Evolutionary conservation across 179 eudicot genomes (phyloP), one percentile per base, ranked within the genome.

Genomic region (Camellia oleifera): DNA sequence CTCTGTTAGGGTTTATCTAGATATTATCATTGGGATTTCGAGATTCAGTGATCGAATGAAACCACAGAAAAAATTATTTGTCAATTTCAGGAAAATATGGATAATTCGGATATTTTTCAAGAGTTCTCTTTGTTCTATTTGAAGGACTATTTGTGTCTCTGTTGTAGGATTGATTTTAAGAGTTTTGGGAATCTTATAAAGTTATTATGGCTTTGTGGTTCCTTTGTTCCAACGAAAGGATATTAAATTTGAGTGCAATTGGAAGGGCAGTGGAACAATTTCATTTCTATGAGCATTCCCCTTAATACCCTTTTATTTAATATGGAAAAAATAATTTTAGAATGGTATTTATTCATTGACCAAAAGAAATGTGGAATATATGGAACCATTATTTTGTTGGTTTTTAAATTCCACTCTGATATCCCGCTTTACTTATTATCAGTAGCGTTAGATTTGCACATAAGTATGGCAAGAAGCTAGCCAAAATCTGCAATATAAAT

Each of bases 101-200:
- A 48, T 48, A 17, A 46, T 70, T 53, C 15, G 53, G 23, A 15
- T 44, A 18, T 42, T 17, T 44, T 17, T 46, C 53, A 45, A 5
- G 12, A 5, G 11, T 69, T 69, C 4, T 44, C 18, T 17, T 11
- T 44, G n/a, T 7, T 45, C 23, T 46, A 8, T 4, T 69, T 45
- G 46, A 68, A 66, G 45, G 50, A 42, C 2, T 32, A 3, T 32
- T 44, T 69, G 72, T 5, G 53, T 17, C 17, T 5, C 13, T 26
- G 1, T 10, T 5, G 20, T 14, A 46, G 4, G 3, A 14, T 2
- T 7, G 8, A 44, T 44, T 68, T 44, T 69, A 32, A 70, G 50
- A 70, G 74, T 70, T 70, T 70, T 5, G 48, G 26, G 74, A 70
- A 70, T 70, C 26, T 3, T 48, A 45, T 70, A 46, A 45, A 70